Base-by-base conservation (phyloP, 2,329 filamentous ascomycete species). In the Aaosphaeria pasadenensis region DNA sequence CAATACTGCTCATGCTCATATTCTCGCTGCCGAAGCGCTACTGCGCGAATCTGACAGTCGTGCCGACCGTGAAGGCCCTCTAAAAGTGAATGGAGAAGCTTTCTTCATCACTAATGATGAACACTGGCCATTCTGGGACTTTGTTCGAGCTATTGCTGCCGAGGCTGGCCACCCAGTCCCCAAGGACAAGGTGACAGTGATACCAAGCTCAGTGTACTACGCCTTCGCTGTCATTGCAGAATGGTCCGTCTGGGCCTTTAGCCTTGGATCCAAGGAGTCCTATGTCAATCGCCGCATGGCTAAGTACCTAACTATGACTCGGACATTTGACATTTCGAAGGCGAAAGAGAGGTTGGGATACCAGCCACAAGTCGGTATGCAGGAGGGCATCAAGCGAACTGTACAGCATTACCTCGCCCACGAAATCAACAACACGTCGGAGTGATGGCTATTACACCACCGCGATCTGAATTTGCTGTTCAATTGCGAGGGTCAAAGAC, bases 21-120 rank as follows among this genome's bases (percentile, higher is more conserved):
- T 59, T 11, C 49, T 54, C 2, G 50, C 52, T 11, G 56, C 54
- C 1, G 44, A 53, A 28, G 41, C 36, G 6, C 47, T 58, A 6
- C 43, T 49, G 6, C 6, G n/a, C 4, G 44, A 30, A n/a, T 42
- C 38, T 9, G 24, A 7, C 11, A 17, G 30, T 6, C n/a, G 2
- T 29, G 31, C n/a, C 13, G 30, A 39, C 11, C 38, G 44, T n/a
- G 29, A 39, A 29, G 44, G 29, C 30, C 31, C 49, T 9, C 39
- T 43, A 17, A 44, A 45, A 9, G 55, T 60, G 4, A 43, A 54
- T 24, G 57, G 52, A 1, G 57, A 58, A 51, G 54, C 50, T n/a
- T 60, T 60, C 45, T 39, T 47, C 43, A 46, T 60, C 24, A 60
- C 48, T 28, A 56, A 60, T 39, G 57, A 44, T 11, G 52, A 57